Conservation (phyloP, 306 rosid species). For the Rosa persica region DNA sequence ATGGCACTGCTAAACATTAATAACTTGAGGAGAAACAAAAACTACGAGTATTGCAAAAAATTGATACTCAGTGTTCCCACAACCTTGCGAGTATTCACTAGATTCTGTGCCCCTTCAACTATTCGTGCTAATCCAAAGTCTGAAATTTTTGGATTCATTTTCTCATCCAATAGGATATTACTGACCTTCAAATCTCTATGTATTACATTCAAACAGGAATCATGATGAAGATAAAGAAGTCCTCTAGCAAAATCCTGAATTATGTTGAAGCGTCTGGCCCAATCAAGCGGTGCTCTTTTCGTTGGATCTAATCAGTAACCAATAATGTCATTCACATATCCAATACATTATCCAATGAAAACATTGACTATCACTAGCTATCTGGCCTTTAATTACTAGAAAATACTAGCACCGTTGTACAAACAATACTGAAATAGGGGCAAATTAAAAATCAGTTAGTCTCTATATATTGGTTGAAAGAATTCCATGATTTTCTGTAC, state of each 20-base stretch:
- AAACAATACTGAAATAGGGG: background rate
- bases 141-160: constrained; percentile 30
- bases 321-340: background rate
- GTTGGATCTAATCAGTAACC: constrained; percentile 9
- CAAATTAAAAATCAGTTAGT: background rate
- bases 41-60: background rate
- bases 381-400: background rate
- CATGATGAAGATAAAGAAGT: constrained; percentile 19
- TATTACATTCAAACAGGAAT: constrained; percentile 13
- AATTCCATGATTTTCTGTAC: no score
- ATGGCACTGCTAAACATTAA: background rate
- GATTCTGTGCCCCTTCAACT: constrained; percentile 9
- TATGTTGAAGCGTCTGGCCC: constrained; percentile 18
- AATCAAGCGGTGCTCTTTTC: background rate
- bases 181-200: constrained; percentile 22
- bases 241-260: constrained; percentile 13
- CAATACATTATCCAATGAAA: background rate
- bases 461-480: background rate
- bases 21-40: background rate
- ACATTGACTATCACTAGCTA: background rate
- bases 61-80: constrained; percentile 30
- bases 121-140: constrained; percentile 33
- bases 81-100: constrained; percentile 24
- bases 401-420: background rate
- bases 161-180: constrained; percentile 18